Evolutionary conservation across 179 eudicot species (phyloP).

Genomic region (Silene noctiflora): DNA sequence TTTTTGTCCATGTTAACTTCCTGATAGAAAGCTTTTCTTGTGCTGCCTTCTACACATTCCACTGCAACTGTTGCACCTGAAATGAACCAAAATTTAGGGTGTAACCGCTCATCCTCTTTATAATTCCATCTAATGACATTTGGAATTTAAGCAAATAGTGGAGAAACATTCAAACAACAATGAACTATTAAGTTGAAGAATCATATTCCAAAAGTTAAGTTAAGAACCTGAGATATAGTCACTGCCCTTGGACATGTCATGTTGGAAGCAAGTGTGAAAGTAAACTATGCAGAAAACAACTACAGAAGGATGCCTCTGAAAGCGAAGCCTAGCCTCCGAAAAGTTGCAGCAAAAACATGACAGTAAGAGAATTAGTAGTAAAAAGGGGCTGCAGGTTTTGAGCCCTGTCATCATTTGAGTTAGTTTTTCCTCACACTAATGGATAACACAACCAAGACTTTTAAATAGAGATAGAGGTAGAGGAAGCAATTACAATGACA

Average conservation of each 20-base stretch:
- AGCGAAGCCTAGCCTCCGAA: slow-evolving; percentile 47
- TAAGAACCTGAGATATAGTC: slow-evolving; percentile 70
- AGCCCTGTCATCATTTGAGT: slow-evolving; percentile 20
- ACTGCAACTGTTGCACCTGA: slow-evolving; percentile 79
- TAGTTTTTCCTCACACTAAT: slow-evolving; percentile 1
- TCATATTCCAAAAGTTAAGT: no score
- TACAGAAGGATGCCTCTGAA: slow-evolving; percentile 37
- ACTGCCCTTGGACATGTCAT: slow-evolving; percentile 39
- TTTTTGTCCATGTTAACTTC: slow-evolving; percentile 55
- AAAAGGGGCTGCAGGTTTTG: slow-evolving; percentile 8
- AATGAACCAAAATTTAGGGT: neutral
- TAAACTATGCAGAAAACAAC: slow-evolving; percentile 62
- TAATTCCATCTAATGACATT: no score
- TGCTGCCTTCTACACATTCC: slow-evolving; percentile 42
- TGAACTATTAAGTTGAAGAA: no score
- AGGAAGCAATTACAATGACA: no score
- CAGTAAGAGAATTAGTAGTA: slow-evolving; percentile 17
- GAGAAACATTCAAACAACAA: no score
- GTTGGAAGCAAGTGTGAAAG: slow-evolving; percentile 74
- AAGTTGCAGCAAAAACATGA: slow-evolving; percentile 20
- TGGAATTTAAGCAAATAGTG: no score
- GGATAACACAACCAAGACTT: neutral
- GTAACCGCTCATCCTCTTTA: no score
- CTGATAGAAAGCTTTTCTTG: slow-evolving; percentile 35
- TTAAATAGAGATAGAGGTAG: no score